Percentiles rank a stretch among this genome's conserved stretches.
phyloP scores from a whole-genome alignment of 2,329 filamentous ascomycete species.

The Clonostachys chloroleuca region DNA sequence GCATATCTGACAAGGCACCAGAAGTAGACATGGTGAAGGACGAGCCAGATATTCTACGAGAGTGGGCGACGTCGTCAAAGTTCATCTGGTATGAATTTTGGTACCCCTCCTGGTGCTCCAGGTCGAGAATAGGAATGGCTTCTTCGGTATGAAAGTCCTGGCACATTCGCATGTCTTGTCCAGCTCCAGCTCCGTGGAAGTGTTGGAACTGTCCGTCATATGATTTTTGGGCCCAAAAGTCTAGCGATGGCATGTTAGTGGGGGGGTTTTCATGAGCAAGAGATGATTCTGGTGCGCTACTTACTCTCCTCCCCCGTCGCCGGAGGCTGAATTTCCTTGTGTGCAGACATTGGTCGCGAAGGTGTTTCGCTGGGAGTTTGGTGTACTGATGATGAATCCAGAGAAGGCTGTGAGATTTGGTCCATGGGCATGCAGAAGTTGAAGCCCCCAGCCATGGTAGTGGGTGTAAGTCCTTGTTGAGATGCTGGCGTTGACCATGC shows the following conservation, averaged over 20 bases:
- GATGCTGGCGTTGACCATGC: conserved; percentile 2
- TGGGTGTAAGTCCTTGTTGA: neutral
- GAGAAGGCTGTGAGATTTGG: neutral
- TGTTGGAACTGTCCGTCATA: conserved; percentile 50
- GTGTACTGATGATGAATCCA: neutral
- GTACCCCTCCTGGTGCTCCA: conserved; percentile 24
- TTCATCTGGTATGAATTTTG: conserved; percentile 36
- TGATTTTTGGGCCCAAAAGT: conserved; percentile 46
- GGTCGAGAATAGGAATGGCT: conserved; percentile 56
- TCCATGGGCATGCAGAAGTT: neutral
- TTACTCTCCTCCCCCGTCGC: neutral
- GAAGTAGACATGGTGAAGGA: conserved; percentile 70
- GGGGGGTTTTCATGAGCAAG: neutral
- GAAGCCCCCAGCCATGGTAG: neutral
- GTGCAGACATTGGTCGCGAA: conserved; percentile 2
- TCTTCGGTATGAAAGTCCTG: conserved; percentile 61
- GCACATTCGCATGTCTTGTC: conserved; percentile 47
- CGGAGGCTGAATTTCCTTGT: conserved; percentile 2
- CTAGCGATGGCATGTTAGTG: conserved; percentile 8
- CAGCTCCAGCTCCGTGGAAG: conserved; percentile 43
- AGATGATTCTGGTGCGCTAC: neutral
- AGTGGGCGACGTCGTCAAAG: conserved; percentile 47
- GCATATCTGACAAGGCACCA: conserved; percentile 61
- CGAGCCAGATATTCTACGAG: conserved; percentile 65
- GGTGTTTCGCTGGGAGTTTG: neutral